Base-by-base conservation (phyloP, 106 monocot species). In the Apostasia shenzhenica region DNA sequence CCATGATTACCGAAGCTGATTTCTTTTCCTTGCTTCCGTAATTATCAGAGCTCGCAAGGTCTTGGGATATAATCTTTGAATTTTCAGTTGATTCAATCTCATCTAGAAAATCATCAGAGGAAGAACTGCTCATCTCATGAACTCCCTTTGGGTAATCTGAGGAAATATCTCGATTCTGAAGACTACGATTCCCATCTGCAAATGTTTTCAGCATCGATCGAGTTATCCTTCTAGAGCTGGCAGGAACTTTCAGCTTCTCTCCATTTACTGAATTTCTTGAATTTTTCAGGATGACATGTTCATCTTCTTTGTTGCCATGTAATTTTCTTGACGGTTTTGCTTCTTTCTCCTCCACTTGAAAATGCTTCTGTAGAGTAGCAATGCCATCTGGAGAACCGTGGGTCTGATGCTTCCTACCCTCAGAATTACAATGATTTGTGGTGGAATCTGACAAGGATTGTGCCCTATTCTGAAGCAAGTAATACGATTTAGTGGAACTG, bases 21-120 rank as follows among this genome's bases (percentile, higher is more conserved):
- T 45, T 77, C 72, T 57, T 77, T 42, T 59, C 67, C 72, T 68
- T 81, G 52, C 50, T 67, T 63, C 64, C 52, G 11, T 43, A n/a
- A 10, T 57, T 55, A 7, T 53, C 50, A 6, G 80, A 51, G 12
- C 52, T 67, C 7, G 41, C 45, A 44, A 77, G 2, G 52, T 77
- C 72, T 61, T 72, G n/a, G 14, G 45, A 57, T 38, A 2, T 54
- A 68, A 12, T 40, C 54, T 46, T 14, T 41, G 54, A 12, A 66
- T 48, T 14, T 66, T 38, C 49, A 50, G 47, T 8, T 49, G 47
- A 8, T 48, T 47, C 66, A 66, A 48, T 14, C 47, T 9, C 54
- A 39, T 57, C 69, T 2, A 9, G n/a, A 40, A 54, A 13, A 14
- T 13, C 13, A 53, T 54, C 9, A 54, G 13, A 2, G 43, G 8